These are phyloP conservation scores for Royoungia palumana DNA, from an alignment of 768 basidiomycete species.

Conservation along the genomic window DNA sequence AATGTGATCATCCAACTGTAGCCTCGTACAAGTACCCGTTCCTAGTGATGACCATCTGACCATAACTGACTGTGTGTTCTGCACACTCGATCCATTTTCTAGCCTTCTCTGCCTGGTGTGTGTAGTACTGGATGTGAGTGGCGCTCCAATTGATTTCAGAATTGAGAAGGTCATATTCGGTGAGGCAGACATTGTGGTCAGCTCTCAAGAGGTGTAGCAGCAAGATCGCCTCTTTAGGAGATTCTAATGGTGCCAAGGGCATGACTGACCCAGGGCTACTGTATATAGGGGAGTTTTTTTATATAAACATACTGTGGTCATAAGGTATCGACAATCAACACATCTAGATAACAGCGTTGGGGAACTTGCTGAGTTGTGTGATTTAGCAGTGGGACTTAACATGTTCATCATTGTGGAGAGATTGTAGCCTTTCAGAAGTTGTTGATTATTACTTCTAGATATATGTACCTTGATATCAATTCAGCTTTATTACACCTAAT, in stretches of 20 bases:
- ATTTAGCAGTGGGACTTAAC: too few relatives aligned
- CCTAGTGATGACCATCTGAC: neutral
- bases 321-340: too few relatives aligned
- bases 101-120: neutral
- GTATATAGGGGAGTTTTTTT: too few relatives aligned
- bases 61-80: neutral
- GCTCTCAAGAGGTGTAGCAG: neutral
- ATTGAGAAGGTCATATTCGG: neutral
- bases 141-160: neutral
- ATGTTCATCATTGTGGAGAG: too few relatives aligned
- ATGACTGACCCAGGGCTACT: neutral
- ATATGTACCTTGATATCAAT: too few relatives aligned
- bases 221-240: neutral
- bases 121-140: neutral
- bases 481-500: too few relatives aligned
- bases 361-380: too few relatives aligned
- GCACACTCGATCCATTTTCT: neutral
- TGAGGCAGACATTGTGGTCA: neutral
- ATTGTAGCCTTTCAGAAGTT: too few relatives aligned
- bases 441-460: too few relatives aligned
- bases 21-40: neutral
- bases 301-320: too few relatives aligned
- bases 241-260: neutral
- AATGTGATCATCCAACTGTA: neutral
- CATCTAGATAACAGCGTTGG: too few relatives aligned